Percentiles rank a stretch among this genome's conserved stretches.
Evolutionary conservation across 805 yeast species (phyloP).

Genomic region (Teunomyces tritomae): DNA sequence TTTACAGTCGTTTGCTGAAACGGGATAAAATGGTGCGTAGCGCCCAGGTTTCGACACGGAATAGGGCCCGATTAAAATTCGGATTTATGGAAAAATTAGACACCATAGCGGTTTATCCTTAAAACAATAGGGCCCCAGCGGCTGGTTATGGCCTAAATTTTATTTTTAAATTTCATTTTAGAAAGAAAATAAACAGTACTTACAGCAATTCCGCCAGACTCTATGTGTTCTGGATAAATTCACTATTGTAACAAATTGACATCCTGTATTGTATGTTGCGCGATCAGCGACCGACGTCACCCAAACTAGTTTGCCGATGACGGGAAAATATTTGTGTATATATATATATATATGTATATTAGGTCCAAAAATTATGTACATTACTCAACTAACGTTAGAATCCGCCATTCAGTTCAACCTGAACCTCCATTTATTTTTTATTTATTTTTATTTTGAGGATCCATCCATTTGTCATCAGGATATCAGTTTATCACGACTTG

Average conservation of each 20-base stretch:
- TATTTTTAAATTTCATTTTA: background rate
- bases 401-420: no score
- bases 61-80: background rate
- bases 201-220: background rate
- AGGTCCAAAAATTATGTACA: no score
- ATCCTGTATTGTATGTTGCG: background rate
- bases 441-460: no score
- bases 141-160: no score
- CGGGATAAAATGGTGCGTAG: background rate
- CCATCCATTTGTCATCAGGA: no score
- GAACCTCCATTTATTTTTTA: no score
- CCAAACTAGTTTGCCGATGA: no score
- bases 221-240: background rate
- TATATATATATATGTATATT: no score
- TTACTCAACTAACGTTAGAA: no score
- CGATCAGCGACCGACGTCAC: background rate
- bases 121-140: background rate
- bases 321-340: no score
- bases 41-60: background rate
- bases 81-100: background rate
- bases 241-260: background rate
- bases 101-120: background rate
- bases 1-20: background rate
- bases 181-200: background rate
- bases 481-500: no score